These are phyloP conservation scores for Trichoderma sp. DNA, from an alignment of 2,329 filamentous ascomycete species.

Conservation along the genomic window DNA sequence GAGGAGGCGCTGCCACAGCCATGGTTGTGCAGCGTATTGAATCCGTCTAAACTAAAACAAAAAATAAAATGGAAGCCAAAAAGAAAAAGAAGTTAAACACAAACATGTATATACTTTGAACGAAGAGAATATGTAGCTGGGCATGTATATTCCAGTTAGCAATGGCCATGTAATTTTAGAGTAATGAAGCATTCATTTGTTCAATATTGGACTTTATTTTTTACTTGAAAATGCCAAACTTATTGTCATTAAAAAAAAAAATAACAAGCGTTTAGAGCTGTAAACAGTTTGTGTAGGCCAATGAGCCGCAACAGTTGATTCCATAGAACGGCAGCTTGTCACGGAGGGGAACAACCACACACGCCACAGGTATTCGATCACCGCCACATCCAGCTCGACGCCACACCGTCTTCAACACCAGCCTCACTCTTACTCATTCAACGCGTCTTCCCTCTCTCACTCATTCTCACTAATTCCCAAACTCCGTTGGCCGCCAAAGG, in stretches of 20 bases:
- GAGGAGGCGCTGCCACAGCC: conserved; percentile 86
- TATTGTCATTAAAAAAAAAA: not conserved
- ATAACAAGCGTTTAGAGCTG: not conserved
- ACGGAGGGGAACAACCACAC: not conserved
- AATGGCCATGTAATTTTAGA: conserved; percentile 11
- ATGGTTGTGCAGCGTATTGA: conserved; percentile 85
- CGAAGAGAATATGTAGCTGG: not conserved
- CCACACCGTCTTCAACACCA: conserved; percentile 3
- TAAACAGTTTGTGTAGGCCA: not conserved
- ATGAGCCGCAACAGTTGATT: not conserved
- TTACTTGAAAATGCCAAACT: not conserved
- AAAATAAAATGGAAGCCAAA: not conserved
- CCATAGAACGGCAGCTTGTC: not conserved
- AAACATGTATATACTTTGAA: not conserved
- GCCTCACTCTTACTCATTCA: conserved; percentile 5
- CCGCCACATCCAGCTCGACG: not conserved
- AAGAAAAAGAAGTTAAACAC: too few relatives aligned
- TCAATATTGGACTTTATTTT: not conserved
- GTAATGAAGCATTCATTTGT: not conserved
- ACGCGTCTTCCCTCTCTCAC: conserved; percentile 16
- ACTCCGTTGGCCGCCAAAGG: not conserved
- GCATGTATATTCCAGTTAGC: not conserved
- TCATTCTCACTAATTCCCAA: not conserved
- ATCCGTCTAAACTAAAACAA: conserved; percentile 41
- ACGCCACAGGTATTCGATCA: not conserved